Evolutionary conservation across 306 rosid genomes (phyloP).

Genomic region (Ochetophila trinervis): DNA sequence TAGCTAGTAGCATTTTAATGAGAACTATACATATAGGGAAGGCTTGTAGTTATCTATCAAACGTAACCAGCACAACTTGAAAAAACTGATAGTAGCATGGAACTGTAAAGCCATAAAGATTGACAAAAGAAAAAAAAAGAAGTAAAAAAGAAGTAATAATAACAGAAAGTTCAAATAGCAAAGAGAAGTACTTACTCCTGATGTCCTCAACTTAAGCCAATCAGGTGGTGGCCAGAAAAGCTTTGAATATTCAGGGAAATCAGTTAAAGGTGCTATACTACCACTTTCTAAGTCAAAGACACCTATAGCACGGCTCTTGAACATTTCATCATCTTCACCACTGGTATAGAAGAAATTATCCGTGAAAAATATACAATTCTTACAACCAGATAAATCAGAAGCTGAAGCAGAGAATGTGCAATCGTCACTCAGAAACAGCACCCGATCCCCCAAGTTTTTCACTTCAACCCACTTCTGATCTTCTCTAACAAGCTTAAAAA

Average conservation of each 20-base stretch:
- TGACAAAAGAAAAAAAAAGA: too few species aligned
- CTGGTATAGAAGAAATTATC: constrained; percentile 36
- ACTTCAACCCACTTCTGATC: constrained; percentile 57
- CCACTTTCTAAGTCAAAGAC: constrained; percentile 49
- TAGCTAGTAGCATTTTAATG: not conserved
- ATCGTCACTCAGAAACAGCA: constrained; percentile 73
- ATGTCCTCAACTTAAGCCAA: constrained; percentile 38
- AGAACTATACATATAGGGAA: not conserved
- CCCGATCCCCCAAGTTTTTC: constrained; percentile 50
- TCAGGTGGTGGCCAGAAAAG: constrained; percentile 78
- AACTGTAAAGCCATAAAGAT: constrained; percentile 1
- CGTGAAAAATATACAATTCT: constrained; percentile 56
- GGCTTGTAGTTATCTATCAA: not conserved
- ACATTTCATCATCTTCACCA: constrained; percentile 30
- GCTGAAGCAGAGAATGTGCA: constrained; percentile 60
- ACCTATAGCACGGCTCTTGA: constrained; percentile 42
- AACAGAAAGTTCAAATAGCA: constrained; percentile 5
- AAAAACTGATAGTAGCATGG: not conserved
- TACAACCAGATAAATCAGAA: constrained; percentile 36
- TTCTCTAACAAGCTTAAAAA: constrained; percentile 41
- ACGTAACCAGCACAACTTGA: not conserved
- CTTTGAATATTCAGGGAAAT: constrained; percentile 41
- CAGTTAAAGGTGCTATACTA: constrained; percentile 41
- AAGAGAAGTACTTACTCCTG: constrained; percentile 29
- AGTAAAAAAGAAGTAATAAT: too few species aligned